These are phyloP conservation scores for Friedmanniomyces endolithicus DNA, from an alignment of 495 filamentous ascomycete genomes.

Conservation along the genomic window DNA sequence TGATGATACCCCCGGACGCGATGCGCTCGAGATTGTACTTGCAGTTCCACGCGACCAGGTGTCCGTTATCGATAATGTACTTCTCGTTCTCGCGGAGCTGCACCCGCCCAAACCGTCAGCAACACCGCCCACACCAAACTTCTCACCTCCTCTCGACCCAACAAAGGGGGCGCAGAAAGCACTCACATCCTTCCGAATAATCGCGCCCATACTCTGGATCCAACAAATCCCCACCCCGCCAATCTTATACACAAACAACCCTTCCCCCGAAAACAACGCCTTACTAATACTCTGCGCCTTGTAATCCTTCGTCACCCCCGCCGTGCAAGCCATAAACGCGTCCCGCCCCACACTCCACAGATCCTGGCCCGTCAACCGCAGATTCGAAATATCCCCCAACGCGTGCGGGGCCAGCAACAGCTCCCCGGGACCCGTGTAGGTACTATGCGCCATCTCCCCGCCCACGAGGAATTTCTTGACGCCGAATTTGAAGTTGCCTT, in stretches of 20 bases:
- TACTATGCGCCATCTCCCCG: constrained; percentile 66
- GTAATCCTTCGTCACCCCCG: constrained; percentile 68
- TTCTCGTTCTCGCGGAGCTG: constrained; percentile 65
- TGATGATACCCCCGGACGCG: constrained; percentile 79
- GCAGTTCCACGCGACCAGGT: constrained; percentile 95
- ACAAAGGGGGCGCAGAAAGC: no score
- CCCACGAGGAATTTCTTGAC: constrained; percentile 76
- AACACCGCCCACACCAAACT: no score
- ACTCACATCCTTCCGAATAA: constrained; percentile 87
- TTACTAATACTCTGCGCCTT: constrained; percentile 81
- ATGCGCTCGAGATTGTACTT: constrained; percentile 83
- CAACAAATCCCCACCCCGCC: constrained; percentile 67
- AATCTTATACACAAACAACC: constrained; percentile 83
- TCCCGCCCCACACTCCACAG: constrained; percentile 56
- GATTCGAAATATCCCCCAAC: constrained; percentile 75
- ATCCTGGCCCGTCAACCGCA: constrained; percentile 55
- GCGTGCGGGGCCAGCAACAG: constrained; percentile 66
- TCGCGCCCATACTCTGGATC: constrained; percentile 86
- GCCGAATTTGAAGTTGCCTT: constrained; percentile 66
- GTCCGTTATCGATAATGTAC: constrained; percentile 91
- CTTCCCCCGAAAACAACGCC: constrained; percentile 86
- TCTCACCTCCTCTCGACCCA: no score
- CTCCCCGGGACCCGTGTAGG: constrained; percentile 84
- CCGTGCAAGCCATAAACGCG: constrained; percentile 38
- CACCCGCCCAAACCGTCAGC: background rate